phyloP scores from a whole-genome alignment of 2,329 filamentous ascomycete genomes.

The Metarhizium anisopliae region DNA sequence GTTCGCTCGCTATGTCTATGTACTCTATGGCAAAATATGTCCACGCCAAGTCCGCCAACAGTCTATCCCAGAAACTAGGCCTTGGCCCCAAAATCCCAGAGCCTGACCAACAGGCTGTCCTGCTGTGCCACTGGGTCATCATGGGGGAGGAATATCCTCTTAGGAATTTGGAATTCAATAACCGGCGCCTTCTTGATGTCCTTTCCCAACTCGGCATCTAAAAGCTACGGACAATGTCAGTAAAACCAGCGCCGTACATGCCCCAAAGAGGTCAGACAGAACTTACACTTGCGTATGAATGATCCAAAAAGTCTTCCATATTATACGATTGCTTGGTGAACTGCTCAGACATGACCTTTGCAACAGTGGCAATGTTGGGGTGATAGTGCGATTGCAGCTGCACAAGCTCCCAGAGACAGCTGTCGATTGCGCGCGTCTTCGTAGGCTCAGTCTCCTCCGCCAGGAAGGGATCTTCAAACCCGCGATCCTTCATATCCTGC shows the following conservation, averaged over 20 bases:
- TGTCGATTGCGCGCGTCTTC: constrained; percentile 80
- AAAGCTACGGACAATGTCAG: constrained; percentile 42
- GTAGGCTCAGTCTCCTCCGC: constrained; percentile 72
- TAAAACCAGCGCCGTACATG: background rate
- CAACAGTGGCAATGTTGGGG: constrained; percentile 88
- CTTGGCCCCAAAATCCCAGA: constrained; percentile 47
- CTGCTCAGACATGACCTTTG: constrained; percentile 89
- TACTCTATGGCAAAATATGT: background rate
- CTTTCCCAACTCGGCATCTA: constrained; percentile 77
- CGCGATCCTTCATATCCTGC: constrained; percentile 50
- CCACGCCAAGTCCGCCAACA: background rate
- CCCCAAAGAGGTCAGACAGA: background rate
- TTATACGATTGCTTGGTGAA: constrained; percentile 95
- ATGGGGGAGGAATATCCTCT: constrained; percentile 60
- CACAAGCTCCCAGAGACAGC: constrained; percentile 89
- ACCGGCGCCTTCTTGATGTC: constrained; percentile 79
- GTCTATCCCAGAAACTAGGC: background rate
- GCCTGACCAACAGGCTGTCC: constrained; percentile 47
- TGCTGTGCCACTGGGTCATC: constrained; percentile 36
- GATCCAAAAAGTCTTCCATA: constrained; percentile 94
- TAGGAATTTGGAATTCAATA: constrained; percentile 90
- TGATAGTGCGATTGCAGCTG: constrained; percentile 90
- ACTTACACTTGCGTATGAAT: constrained; percentile 69
- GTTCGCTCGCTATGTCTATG: constrained; percentile 4
- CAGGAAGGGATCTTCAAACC: constrained; percentile 65